phyloP scores from a whole-genome alignment of 176 grass and related monocot species.

The Phyllostachys edulis region DNA sequence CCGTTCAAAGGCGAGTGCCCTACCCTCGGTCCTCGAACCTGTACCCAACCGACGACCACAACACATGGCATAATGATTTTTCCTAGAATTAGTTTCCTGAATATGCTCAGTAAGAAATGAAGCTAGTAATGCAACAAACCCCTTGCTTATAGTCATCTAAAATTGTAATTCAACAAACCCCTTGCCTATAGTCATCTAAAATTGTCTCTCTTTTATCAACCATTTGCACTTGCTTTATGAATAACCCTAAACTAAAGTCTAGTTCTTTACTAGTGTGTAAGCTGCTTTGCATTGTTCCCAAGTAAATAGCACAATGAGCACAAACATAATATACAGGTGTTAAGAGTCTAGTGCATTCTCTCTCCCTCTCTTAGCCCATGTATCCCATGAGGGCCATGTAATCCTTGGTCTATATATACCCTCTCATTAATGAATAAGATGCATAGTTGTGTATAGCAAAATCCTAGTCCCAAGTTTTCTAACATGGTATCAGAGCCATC shows the following conservation, averaged over 20 bases:
- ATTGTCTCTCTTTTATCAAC: background rate
- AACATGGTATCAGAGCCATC: no score
- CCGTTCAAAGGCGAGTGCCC: no score
- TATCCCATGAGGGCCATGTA: no score
- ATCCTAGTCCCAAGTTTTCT: no score
- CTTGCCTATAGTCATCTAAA: background rate
- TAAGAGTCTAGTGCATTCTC: no score
- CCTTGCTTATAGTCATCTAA: no score
- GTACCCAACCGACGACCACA: no score
- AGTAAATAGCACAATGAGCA: background rate
- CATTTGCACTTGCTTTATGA: background rate
- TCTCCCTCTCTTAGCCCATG: no score
- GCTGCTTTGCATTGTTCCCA: background rate
- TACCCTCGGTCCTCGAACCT: no score
- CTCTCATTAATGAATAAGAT: no score
- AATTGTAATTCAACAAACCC: background rate
- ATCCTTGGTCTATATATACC: no score
- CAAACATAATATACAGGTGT: background rate
- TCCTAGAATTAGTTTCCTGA: background rate
- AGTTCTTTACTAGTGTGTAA: background rate
- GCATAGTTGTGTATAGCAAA: no score
- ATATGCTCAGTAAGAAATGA: background rate
- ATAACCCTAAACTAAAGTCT: background rate
- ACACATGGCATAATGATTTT: background rate
- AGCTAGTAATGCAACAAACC: background rate